These are phyloP conservation scores for Psilocybe cyanescens DNA, from an alignment of 768 basidiomycete species.

Conservation along the genomic window DNA sequence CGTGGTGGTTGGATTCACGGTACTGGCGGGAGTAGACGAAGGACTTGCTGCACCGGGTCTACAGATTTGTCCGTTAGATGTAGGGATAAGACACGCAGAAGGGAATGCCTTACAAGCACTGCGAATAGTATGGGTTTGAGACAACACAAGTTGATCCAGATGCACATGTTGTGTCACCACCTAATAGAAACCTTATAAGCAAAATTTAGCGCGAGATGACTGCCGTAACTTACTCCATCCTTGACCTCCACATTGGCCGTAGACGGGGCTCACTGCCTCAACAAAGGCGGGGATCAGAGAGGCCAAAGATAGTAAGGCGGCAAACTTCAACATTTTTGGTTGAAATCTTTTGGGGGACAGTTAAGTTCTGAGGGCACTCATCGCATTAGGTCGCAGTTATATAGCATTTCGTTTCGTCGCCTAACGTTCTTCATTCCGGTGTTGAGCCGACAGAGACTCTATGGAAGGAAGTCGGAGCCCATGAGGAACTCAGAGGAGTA, in stretches of 20 bases:
- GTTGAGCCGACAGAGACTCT: slow-evolving; percentile 32
- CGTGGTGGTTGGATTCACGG: slow-evolving; percentile 22
- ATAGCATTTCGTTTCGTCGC: slow-evolving; percentile 18
- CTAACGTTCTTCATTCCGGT: slow-evolving; percentile 35
- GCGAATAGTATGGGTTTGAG: slow-evolving; percentile 42
- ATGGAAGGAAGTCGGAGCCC: slow-evolving; percentile 33
- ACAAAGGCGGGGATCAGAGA: slow-evolving; percentile 48
- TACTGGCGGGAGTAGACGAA: slow-evolving; percentile 8
- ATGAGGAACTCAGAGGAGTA: slow-evolving; percentile 8
- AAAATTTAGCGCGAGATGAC: slow-evolving; percentile 21
- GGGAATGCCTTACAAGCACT: slow-evolving; percentile 41
- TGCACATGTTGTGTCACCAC: slow-evolving; percentile 43
- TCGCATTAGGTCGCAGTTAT: slow-evolving; percentile 15
- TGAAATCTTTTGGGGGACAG: slow-evolving; percentile 4
- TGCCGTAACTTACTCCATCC: slow-evolving; percentile 47
- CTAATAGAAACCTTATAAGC: slow-evolving; percentile 23
- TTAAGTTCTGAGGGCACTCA: slow-evolving; percentile 14
- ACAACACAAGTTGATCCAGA: slow-evolving; percentile 36
- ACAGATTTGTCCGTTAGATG: not conserved
- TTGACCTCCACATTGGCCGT: slow-evolving; percentile 58
- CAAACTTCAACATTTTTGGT: slow-evolving; percentile 49
- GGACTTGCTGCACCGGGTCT: slow-evolving; percentile 20
- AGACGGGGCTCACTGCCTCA: slow-evolving; percentile 45
- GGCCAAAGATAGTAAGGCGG: slow-evolving; percentile 44
- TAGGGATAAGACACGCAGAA: not conserved